phyloP scores from a whole-genome alignment of 139 green algal species.

The Choricystis sp. region DNA sequence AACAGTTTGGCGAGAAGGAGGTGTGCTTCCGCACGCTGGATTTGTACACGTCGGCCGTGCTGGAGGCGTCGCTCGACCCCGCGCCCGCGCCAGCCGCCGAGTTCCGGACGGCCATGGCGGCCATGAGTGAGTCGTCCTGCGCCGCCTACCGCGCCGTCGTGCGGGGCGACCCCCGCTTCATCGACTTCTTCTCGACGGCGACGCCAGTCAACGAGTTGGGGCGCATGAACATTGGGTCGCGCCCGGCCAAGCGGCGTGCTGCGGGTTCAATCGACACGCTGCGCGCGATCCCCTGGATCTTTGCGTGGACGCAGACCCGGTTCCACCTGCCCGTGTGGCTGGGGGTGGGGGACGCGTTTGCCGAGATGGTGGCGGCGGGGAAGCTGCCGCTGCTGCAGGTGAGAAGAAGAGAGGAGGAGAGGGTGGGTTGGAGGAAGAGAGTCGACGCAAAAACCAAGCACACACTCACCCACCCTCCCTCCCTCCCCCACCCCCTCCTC shows the following conservation, averaged over 20 bases:
- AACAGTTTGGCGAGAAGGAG: slow-evolving; percentile 63
- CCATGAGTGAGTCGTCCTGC: slow-evolving; percentile 47
- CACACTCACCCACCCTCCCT: too few species aligned
- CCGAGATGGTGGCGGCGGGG: slow-evolving; percentile 22
- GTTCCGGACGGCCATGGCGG: slow-evolving; percentile 60
- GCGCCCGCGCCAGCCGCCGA: slow-evolving; percentile 12
- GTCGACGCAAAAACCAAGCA: background rate
- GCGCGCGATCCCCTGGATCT: slow-evolving; percentile 97
- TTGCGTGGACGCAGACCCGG: slow-evolving; percentile 94
- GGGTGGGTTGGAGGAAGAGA: background rate
- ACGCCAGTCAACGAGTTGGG: slow-evolving; percentile 89
- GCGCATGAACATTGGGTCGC: slow-evolving; percentile 90
- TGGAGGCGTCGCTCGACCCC: slow-evolving; percentile 32
- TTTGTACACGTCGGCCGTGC: slow-evolving; percentile 70
- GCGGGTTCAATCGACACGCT: slow-evolving; percentile 72
- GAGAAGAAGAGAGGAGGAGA: too few species aligned
- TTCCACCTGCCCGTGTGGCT: slow-evolving; percentile 96
- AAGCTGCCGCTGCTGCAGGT: slow-evolving; percentile 21
- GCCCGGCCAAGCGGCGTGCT: slow-evolving; percentile 58
- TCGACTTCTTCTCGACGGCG: slow-evolving; percentile 74
- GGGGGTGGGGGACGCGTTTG: slow-evolving; percentile 78
- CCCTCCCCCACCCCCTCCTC: background rate
- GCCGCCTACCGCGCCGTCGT: slow-evolving; percentile 45
- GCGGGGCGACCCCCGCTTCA: slow-evolving; percentile 48
- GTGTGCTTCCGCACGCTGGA: slow-evolving; percentile 54